Conservation (phyloP, 805 yeast species). For the Ogataea nakhonphanomensis region DNA sequence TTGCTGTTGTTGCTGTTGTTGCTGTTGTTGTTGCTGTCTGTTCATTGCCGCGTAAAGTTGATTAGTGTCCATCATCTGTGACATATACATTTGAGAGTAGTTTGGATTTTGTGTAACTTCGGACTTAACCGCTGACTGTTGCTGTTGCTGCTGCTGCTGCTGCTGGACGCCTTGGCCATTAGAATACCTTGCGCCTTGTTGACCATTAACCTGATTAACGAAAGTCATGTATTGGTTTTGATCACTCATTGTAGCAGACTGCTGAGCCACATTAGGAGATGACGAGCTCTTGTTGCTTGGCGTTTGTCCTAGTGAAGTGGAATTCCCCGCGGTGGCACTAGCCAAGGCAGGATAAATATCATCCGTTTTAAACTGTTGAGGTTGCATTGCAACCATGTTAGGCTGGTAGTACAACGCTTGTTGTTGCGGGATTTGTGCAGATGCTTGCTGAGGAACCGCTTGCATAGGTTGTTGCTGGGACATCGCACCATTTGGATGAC, state of each 20-base stretch:
- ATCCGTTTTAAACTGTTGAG: conserved; percentile 25
- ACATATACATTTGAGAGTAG: conserved; percentile 19
- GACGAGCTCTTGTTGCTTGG: conserved; percentile 16
- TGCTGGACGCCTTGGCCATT: conserved; percentile 17
- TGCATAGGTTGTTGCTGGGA: conserved; percentile 16
- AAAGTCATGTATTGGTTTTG: conserved; percentile 21
- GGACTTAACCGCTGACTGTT: conserved; percentile 15
- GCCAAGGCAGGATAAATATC: conserved; percentile 23
- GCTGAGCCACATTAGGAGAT: conserved; percentile 24
- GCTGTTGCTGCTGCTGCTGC: conserved; percentile 10
- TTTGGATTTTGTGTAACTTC: conserved; percentile 20
- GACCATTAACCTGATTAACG: conserved; percentile 23
- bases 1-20: conserved; percentile 18
- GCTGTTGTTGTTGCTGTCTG: conserved; percentile 21
- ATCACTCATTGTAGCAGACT: conserved; percentile 18
- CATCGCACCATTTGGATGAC: conserved; percentile 19
- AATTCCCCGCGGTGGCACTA: conserved; percentile 2
- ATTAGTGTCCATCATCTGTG: conserved; percentile 24
- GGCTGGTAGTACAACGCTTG: conserved; percentile 19
- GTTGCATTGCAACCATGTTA: conserved; percentile 16
- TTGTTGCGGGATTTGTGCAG: conserved; percentile 4
- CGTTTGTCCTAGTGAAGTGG: conserved; percentile 13
- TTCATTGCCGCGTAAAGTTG: conserved; percentile 23
- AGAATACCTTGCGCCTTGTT: conserved; percentile 19
- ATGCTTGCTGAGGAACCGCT: conserved; percentile 14